phyloP scores from a whole-genome alignment of 2,329 filamentous ascomycete species.

The Penicillium sp. region DNA sequence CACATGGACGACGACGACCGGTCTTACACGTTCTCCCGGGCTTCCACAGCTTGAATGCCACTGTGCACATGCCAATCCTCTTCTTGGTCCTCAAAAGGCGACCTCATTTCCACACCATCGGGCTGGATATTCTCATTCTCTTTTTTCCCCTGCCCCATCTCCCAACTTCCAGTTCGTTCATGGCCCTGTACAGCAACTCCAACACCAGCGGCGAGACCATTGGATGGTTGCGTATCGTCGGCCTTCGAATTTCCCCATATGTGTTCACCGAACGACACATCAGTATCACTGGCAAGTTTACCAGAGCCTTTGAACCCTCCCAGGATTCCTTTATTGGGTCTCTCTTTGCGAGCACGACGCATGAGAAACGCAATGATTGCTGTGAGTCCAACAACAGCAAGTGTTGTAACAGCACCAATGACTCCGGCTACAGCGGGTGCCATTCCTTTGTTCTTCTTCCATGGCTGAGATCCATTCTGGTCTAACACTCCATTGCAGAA shows the following conservation, averaged over 20 bases:
- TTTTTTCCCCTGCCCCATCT: conserved; percentile 45
- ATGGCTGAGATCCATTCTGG: background rate
- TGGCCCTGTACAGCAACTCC: conserved; percentile 40
- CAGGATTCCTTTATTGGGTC: conserved; percentile 36
- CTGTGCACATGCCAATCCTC: conserved; percentile 38
- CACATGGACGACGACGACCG: background rate
- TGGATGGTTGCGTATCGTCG: conserved; percentile 30
- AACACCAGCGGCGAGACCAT: conserved; percentile 14
- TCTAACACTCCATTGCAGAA: conserved; percentile 51
- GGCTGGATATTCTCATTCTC: conserved; percentile 13
- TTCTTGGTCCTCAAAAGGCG: conserved; percentile 48
- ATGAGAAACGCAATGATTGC: conserved; percentile 43
- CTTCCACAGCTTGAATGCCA: conserved; percentile 44
- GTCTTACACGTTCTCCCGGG: conserved; percentile 47
- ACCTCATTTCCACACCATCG: conserved; percentile 8
- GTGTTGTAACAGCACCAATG: conserved; percentile 55
- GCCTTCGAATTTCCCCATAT: conserved; percentile 41
- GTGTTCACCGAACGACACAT: conserved; percentile 45
- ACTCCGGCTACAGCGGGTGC: conserved; percentile 52
- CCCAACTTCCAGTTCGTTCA: conserved; percentile 59
- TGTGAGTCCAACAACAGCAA: conserved; percentile 47
- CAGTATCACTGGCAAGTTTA: conserved; percentile 56
- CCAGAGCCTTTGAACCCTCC: conserved; percentile 57
- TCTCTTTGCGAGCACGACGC: conserved; percentile 47
- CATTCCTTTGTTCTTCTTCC: conserved; percentile 26